These are phyloP conservation scores for Rubroshorea leprosula DNA, from an alignment of 345 rosid species.

Conservation along the genomic window DNA sequence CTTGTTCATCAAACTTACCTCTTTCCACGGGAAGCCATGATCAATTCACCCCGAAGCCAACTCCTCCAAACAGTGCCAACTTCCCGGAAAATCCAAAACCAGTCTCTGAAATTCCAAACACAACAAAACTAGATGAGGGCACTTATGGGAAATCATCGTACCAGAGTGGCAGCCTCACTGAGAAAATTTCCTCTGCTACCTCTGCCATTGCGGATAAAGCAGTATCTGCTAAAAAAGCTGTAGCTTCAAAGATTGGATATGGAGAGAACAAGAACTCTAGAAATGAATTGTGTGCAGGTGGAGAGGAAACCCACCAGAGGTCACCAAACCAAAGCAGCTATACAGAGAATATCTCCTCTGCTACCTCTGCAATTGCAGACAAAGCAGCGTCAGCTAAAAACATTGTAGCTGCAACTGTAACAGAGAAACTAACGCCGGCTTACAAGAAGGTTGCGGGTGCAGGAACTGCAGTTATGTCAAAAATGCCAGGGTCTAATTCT, in stretches of 20 bases:
- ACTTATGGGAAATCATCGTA: slow-evolving; percentile 5
- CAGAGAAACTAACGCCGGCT: slow-evolving; percentile 44
- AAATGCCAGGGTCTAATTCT: slow-evolving; percentile 24
- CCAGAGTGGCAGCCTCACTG: slow-evolving; percentile 16
- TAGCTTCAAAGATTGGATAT: neutral
- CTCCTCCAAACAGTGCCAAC: neutral
- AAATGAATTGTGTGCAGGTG: neutral
- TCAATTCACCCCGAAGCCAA: slow-evolving; percentile 50
- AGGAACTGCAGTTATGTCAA: slow-evolving; percentile 31
- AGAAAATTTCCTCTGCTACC: slow-evolving; percentile 19
- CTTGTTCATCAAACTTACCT: neutral
- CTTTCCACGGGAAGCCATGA: slow-evolving; percentile 49
- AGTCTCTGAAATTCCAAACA: neutral
- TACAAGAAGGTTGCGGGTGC: slow-evolving; percentile 41
- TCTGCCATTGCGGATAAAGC: neutral
- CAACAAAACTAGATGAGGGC: neutral
- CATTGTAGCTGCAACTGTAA: slow-evolving; percentile 29
- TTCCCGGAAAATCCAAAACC: slow-evolving; percentile 10
- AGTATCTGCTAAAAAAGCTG: neutral
- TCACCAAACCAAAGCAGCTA: neutral
- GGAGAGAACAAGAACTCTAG: neutral
- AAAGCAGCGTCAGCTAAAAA: slow-evolving; percentile 22
- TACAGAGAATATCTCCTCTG: neutral
- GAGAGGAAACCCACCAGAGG: neutral
- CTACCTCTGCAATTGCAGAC: neutral